phyloP scores from a whole-genome alignment of 2,329 filamentous ascomycete genomes.

The Colletotrichum sp. region DNA sequence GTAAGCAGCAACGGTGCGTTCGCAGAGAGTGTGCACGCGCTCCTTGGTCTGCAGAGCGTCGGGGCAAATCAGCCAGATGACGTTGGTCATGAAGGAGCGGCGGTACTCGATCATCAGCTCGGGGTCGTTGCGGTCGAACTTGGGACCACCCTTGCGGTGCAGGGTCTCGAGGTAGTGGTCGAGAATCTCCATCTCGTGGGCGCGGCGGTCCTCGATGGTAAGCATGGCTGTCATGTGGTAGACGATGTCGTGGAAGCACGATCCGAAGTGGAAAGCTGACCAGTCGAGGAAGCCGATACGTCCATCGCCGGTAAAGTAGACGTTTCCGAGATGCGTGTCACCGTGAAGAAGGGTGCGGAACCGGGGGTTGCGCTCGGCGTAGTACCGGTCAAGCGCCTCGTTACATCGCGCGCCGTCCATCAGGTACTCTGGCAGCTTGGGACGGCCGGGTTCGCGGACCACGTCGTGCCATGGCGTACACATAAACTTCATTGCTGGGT shows the following conservation, averaged over 20 bases:
- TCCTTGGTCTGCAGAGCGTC: conserved; percentile 39
- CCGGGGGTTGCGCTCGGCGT: conserved; percentile 37
- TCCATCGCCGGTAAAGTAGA: conserved; percentile 41
- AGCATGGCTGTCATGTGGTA: conserved; percentile 45
- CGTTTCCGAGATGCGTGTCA: conserved; percentile 48
- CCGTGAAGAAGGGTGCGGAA: conserved; percentile 44
- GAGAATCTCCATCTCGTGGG: conserved; percentile 41
- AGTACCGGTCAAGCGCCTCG: conserved; percentile 40
- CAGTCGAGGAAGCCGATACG: conserved; percentile 46
- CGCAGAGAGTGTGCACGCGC: conserved; percentile 34
- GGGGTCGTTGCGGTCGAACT: conserved; percentile 29
- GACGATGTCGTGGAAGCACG: conserved; percentile 46
- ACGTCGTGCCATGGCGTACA: conserved; percentile 20
- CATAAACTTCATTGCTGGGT: conserved; percentile 39
- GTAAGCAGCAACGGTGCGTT: conserved; percentile 38
- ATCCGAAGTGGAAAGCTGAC: conserved; percentile 44
- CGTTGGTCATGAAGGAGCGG: conserved; percentile 35
- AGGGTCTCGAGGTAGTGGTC: conserved; percentile 39
- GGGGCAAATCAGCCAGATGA: conserved; percentile 27
- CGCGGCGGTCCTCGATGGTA: conserved; percentile 42
- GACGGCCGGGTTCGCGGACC: conserved; percentile 32
- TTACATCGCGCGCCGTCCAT: conserved; percentile 39
- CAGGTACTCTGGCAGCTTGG: conserved; percentile 39
- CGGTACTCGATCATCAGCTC: conserved; percentile 7
- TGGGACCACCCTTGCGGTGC: conserved; percentile 35